phyloP scores from a whole-genome alignment of 257 asterid species.

The Rehmannia glutinosa region DNA sequence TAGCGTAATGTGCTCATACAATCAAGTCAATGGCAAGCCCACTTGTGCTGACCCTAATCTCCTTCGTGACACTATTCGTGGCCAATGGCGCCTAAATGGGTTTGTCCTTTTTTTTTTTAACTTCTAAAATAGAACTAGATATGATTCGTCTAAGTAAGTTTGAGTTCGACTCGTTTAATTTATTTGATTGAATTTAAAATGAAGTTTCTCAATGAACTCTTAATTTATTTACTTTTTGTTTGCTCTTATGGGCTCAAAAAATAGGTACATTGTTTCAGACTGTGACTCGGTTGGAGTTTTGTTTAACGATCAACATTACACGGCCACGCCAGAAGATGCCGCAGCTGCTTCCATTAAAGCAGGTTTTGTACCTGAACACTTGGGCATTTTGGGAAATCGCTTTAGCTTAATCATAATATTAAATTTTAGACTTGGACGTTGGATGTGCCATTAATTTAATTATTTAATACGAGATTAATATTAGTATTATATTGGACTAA shows the following conservation, averaged over 20 bases:
- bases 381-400: neutral
- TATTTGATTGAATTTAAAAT: no score
- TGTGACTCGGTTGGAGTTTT: conserved; percentile 82
- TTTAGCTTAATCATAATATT: neutral
- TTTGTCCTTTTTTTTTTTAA: conserved; percentile 6
- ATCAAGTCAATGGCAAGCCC: conserved; percentile 89
- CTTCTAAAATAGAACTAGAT: neutral
- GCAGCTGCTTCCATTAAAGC: conserved; percentile 72
- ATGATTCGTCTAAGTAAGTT: no score
- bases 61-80: conserved; percentile 73
- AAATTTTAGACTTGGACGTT: no score
- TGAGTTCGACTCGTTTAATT: no score
- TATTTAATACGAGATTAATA: neutral
- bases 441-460: neutral
- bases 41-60: conserved; percentile 86
- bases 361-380: conserved; percentile 23
- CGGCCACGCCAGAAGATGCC: conserved; percentile 76
- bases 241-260: neutral
- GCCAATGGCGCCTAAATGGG: conserved; percentile 87
- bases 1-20: conserved; percentile 95
- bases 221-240: neutral
- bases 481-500: no score
- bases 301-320: conserved; percentile 54
- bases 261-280: conserved; percentile 83
- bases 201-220: no score